A percentile compares a stretch with the other conserved stretches of the same genome.
These are phyloP conservation scores for Pseudocercospora pini-densiflorae DNA, from an alignment of 2,329 filamentous ascomycete genomes.

Conservation along the genomic window DNA sequence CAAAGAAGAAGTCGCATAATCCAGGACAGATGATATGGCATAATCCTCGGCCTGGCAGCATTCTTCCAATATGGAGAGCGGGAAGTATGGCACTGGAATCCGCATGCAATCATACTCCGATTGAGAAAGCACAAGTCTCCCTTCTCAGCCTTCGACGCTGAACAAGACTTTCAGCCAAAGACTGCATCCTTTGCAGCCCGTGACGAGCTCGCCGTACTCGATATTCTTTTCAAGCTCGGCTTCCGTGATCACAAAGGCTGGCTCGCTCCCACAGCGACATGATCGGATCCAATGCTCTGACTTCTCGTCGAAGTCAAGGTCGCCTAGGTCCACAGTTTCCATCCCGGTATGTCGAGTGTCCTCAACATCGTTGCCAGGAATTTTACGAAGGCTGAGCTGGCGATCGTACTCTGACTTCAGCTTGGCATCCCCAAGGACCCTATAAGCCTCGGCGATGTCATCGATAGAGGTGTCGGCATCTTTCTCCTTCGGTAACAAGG, in stretches of 20 bases:
- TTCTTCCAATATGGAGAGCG: background rate
- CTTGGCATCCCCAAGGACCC: constrained; percentile 53
- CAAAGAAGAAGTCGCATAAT: background rate
- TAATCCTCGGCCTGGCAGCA: background rate
- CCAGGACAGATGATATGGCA: background rate
- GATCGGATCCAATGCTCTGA: constrained; percentile 53
- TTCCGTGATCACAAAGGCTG: constrained; percentile 61
- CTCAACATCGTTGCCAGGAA: background rate
- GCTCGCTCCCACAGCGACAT: constrained; percentile 64
- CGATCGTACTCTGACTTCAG: constrained; percentile 56
- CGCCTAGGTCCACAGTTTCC: constrained; percentile 63
- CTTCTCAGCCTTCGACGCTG: constrained; percentile 51
- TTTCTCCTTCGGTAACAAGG: background rate
- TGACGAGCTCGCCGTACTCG: constrained; percentile 60
- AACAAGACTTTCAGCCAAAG: constrained; percentile 66
- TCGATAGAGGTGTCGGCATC: constrained; percentile 54
- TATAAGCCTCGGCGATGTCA: constrained; percentile 63
- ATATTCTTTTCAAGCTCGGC: constrained; percentile 57
- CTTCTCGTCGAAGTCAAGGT: constrained; percentile 51
- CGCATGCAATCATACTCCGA: background rate
- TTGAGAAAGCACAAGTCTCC: background rate
- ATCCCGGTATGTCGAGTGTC: constrained; percentile 50
- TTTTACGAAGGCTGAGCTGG: constrained; percentile 36
- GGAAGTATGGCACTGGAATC: background rate
- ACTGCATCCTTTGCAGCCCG: constrained; percentile 67